Base-by-base conservation (phyloP, 108 stramenopile genomes). In the Asterionellopsis glacialis region DNA sequence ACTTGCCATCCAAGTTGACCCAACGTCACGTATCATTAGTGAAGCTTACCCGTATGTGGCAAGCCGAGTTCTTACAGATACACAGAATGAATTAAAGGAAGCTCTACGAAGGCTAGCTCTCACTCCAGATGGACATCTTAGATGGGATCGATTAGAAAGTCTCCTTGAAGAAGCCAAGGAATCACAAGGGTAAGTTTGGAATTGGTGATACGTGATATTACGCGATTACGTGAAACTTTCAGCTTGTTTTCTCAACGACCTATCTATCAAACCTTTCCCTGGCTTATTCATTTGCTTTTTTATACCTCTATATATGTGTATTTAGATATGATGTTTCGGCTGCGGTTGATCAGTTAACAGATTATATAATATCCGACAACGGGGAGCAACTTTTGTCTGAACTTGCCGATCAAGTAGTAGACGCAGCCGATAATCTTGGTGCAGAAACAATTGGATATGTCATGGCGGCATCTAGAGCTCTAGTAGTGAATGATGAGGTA, bases 21-120 rank as follows among this genome's bases (percentile, higher is more conserved):
- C 86, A 1, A 74, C 91, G 54, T 81, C 91, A 27, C 67, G 94
- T 50, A 96, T 98, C 55, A 80, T 98, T 44, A 77, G 75, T 21
- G 84, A 95, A 41, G 95, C 97, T 1, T 98, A 98, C 67, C 97
- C 97, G 0, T 98, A 95, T 64, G 91, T 98, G 18, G 95, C 95
- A 14, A 92, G 91, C 55, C 83, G 95, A 9, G 88, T 98, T 15
- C 74, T 98, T 42, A 98, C 94, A 10, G 90, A 91, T 76, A 73
- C 90, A 0, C 88, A 90, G 53, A 69, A 82, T 49, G 88, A 90
- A 27, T 68, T 90, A 40, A 87, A 86, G 62, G 88, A 94, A 70
- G 92, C 92, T 39, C 68, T 90, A 11, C 73, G 81, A 21, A 75
- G 88, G 19, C 67, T 94, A 11, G 87, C 89, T 33, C 74, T 98